Evolutionary conservation across 495 filamentous ascomycete species (phyloP).

Genomic region (Xeromyces bisporus): DNA sequence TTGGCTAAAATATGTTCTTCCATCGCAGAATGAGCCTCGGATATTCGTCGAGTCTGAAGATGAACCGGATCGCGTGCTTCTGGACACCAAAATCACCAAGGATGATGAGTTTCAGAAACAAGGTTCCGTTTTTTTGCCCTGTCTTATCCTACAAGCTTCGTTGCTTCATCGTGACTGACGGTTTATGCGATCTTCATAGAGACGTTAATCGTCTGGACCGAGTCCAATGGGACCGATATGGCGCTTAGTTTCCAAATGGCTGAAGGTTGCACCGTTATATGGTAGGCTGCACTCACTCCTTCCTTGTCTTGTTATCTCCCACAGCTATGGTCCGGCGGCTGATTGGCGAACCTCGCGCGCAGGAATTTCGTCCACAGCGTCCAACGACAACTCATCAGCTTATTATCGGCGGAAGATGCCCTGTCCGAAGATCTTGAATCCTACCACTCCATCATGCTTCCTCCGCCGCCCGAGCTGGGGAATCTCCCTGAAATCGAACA

Average conservation of each 20-base stretch:
- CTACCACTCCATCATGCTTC: constrained; percentile 54
- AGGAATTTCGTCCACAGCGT: constrained; percentile 87
- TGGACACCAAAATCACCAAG: constrained; percentile 78
- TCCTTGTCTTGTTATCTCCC: too few relatives aligned
- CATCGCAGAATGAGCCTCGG: constrained; percentile 54
- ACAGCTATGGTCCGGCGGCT: not conserved
- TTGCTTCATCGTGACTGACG: constrained; percentile 9
- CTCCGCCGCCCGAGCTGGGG: constrained; percentile 55
- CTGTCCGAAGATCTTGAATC: constrained; percentile 78
- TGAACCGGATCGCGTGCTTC: constrained; percentile 57
- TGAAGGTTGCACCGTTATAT: constrained; percentile 83
- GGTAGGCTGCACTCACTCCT: constrained; percentile 34
- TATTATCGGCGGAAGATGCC: constrained; percentile 57
- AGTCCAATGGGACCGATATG: constrained; percentile 79
- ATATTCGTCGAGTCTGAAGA: constrained; percentile 92
- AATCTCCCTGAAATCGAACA: constrained; percentile 71
- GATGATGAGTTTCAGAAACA: constrained; percentile 98
- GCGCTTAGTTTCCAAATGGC: constrained; percentile 96
- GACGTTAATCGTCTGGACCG: constrained; percentile 96
- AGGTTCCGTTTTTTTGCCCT: constrained; percentile 37
- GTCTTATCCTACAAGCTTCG: constrained; percentile 2
- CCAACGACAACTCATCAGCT: constrained; percentile 46
- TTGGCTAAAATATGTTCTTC: too few relatives aligned
- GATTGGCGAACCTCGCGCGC: constrained; percentile 4
- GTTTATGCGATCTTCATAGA: constrained; percentile 34